Conservation (phyloP, 352 stramenopile species). For the Pythium coloratum region DNA sequence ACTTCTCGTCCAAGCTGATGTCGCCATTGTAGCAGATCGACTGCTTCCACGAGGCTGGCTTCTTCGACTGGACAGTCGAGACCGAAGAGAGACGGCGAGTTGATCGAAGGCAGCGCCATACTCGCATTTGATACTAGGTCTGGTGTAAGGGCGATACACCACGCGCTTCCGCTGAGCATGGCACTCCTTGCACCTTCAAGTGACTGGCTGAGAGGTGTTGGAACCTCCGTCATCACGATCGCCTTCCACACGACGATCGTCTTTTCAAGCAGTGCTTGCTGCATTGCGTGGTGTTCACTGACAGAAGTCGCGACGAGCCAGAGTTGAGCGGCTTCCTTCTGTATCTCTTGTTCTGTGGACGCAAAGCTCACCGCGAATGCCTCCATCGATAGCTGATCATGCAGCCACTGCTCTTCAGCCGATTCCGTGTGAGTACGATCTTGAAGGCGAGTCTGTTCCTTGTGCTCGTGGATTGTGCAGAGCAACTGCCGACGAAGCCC, state of each 20-base stretch:
- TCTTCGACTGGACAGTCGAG: not conserved
- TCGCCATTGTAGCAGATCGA: constrained; percentile 44
- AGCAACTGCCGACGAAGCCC: constrained; percentile 46
- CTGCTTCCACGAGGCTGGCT: constrained; percentile 21
- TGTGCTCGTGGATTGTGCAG: constrained; percentile 32
- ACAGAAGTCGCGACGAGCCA: not conserved
- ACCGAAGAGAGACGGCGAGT: not conserved
- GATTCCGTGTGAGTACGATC: not conserved
- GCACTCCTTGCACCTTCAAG: not conserved
- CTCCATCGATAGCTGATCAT: not conserved
- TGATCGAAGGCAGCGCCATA: not conserved
- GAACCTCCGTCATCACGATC: not conserved
- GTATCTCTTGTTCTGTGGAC: not conserved
- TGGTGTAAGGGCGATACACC: not conserved
- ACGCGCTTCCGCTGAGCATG: constrained; percentile 1
- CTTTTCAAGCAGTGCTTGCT: not conserved
- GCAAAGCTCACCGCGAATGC: not conserved
- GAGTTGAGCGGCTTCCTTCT: not conserved
- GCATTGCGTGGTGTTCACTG: not conserved
- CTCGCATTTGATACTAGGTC: not conserved
- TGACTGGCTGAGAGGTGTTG: not conserved
- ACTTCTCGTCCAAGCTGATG: constrained; percentile 32
- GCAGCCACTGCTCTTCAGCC: constrained; percentile 2
- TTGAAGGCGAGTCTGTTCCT: constrained; percentile 12
- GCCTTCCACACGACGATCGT: not conserved